A percentile compares a stretch with the other conserved stretches of the same genome.
Conservation (phyloP, 2,329 filamentous ascomycete genomes). For the Passalora sequoiae region DNA sequence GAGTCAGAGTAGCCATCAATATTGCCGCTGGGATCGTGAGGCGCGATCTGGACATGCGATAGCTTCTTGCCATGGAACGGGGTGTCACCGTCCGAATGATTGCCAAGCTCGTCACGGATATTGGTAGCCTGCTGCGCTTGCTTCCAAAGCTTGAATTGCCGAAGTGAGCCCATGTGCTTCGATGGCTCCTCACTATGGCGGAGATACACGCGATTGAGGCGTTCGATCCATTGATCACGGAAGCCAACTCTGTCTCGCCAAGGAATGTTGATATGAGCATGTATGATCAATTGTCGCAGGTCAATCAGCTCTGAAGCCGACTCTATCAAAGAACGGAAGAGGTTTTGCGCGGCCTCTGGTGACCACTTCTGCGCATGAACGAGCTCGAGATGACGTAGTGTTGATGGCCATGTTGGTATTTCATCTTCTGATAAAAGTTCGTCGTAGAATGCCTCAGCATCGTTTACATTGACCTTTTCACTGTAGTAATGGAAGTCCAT, state of each 20-base stretch:
- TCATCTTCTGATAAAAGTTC: constrained; percentile 58
- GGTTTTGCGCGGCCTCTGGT: constrained; percentile 64
- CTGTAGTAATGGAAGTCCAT: constrained; percentile 78
- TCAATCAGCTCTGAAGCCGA: constrained; percentile 60
- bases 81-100: constrained; percentile 10
- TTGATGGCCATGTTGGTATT: constrained; percentile 71
- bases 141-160: constrained; percentile 41
- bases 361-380: constrained; percentile 70
- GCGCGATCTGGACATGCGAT: constrained; percentile 26
- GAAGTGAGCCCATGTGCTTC: constrained; percentile 39
- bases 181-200: constrained; percentile 45
- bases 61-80: constrained; percentile 16
- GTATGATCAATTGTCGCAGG: constrained; percentile 66
- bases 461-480: constrained; percentile 60
- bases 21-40: constrained; percentile 23
- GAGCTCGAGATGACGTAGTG: constrained; percentile 66
- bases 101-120: constrained; percentile 13
- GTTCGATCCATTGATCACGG: constrained; percentile 70
- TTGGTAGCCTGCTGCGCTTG: constrained; percentile 11
- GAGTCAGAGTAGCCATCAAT: constrained; percentile 25
- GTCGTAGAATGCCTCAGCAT: constrained; percentile 71
- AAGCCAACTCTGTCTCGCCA: constrained; percentile 81
- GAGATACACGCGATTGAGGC: constrained; percentile 62
- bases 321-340: constrained; percentile 73
- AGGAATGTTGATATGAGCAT: constrained; percentile 68